Evolutionary conservation across 805 yeast species (phyloP).

Genomic region (Saturnispora halmiae): DNA sequence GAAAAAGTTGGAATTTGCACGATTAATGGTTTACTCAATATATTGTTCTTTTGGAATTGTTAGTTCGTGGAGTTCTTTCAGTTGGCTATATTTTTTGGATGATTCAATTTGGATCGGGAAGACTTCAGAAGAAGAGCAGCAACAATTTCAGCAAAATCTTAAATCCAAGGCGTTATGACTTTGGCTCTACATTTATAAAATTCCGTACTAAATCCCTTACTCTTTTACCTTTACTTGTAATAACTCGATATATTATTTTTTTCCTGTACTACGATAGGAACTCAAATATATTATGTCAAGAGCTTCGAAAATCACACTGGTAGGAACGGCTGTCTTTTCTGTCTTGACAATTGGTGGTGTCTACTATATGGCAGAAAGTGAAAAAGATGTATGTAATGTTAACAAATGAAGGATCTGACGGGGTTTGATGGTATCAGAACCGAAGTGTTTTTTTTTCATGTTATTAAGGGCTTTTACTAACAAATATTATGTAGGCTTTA

Average conservation of each 20-base stretch:
- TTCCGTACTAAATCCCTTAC: too few species aligned
- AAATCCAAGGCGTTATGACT: too few species aligned
- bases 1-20: constrained; percentile 58
- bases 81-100: constrained; percentile 82
- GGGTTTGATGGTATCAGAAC: neutral
- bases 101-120: constrained; percentile 51
- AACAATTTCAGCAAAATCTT: too few species aligned
- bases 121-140: neutral
- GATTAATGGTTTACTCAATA: constrained; percentile 73
- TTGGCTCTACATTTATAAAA: too few species aligned
- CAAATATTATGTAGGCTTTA: constrained; percentile 35
- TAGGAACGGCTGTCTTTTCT: constrained; percentile 44
- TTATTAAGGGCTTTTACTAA: constrained; percentile 4
- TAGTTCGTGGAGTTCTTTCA: constrained; percentile 78
- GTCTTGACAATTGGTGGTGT: constrained; percentile 58
- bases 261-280: too few species aligned
- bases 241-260: too few species aligned
- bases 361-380: constrained; percentile 58
- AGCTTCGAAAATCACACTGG: constrained; percentile 70
- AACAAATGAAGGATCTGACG: too few species aligned
- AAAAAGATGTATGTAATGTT: constrained; percentile 53
- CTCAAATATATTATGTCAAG: constrained; percentile 74
- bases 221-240: too few species aligned
- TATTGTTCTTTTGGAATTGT: constrained; percentile 83
- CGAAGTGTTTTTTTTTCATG: too few species aligned